Evolutionary conservation across 805 yeast genomes (phyloP), one percentile per base, ranked within the genome.

Genomic region (Spathaspora gorwiae): DNA sequence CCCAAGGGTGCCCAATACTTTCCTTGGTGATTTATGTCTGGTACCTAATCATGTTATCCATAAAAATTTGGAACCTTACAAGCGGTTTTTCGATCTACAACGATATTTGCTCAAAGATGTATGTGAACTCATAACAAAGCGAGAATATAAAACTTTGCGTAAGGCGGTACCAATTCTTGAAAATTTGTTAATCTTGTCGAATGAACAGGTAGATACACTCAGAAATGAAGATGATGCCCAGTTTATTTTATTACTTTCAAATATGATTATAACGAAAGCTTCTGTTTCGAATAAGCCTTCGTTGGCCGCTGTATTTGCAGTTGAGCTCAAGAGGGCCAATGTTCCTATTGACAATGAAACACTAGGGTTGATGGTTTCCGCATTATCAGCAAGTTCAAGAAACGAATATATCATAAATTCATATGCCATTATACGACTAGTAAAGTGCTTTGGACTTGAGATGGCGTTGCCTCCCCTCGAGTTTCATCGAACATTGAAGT

Each of bases 391-490:
- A 19, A 19, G 24, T 19, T 3, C 24, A 19, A 19, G 24, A 19
- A 19, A 19, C 24, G 24, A 19, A 19, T 19, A 19, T 19, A 19
- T 19, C 24, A 5, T 19, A 19, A 19, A 19, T 19, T 19, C 24
- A 19, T 29, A 29, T 29, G 32, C 32, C 12, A 11, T 42, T 14
- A 8, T 36, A 26, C 48, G 42, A 27, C 29, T 45, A 29, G 13
- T 41, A 3, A 9, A 36, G 9, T 24, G 7, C 10, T n/a, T 7
- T 13, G 46, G 42, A 9, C 12, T 38, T 19, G 24, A 26, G 7
- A 37, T 19, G 24, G 36, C 4, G 10, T 40, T 15, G 30, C 37
- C 10, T 7, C 35, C 3, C 19, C 26, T 5, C 38, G 33, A 26
- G 26, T 45, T 24, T 19, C 14, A 14, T 5, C 26, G 41, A 26